Percentiles rank a stretch among this genome's conserved stretches.
These are phyloP conservation scores for Pulveroboletus sp. DNA, from an alignment of 768 basidiomycete genomes.

Conservation along the genomic window DNA sequence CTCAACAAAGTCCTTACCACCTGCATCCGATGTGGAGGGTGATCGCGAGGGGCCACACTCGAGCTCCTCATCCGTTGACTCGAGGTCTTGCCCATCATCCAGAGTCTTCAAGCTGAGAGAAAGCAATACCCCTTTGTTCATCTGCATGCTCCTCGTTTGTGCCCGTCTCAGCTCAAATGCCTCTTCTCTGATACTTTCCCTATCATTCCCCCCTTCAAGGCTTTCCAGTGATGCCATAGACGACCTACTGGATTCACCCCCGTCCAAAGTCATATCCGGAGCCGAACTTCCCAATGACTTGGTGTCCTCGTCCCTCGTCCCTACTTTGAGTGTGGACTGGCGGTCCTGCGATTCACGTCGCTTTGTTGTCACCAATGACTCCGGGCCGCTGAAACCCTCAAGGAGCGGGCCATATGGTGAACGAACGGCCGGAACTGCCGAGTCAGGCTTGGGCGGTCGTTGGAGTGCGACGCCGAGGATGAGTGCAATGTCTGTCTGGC, in stretches of 20 bases:
- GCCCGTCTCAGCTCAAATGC: constrained; percentile 44
- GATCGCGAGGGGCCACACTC: constrained; percentile 1
- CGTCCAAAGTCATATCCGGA: constrained; percentile 26
- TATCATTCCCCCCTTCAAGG: constrained; percentile 9
- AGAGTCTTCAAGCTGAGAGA: constrained; percentile 22
- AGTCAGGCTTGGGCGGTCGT: constrained; percentile 9
- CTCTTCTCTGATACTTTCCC: constrained; percentile 24
- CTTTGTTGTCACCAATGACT: neutral
- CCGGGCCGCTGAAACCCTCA: neutral
- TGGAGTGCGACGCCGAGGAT: constrained; percentile 12
- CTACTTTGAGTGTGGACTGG: neutral
- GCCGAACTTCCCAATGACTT: constrained; percentile 18
- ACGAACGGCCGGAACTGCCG: neutral
- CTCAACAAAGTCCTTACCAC: constrained; percentile 10
- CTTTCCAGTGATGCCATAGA: constrained; percentile 26
- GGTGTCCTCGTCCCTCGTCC: constrained; percentile 12
- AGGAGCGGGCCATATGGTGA: neutral
- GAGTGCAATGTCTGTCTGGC: constrained; percentile 12
- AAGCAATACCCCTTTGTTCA: constrained; percentile 44
- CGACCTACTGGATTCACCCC: constrained; percentile 18
- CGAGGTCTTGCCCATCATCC: constrained; percentile 4
- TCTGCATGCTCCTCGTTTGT: constrained; percentile 47
- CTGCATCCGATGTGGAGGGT: neutral
- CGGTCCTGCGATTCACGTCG: constrained; percentile 1
- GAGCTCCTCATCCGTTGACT: neutral